Evolutionary conservation across 1,284 basidiomycete species (phyloP).

Genomic region (Fomitopsis betulina): DNA sequence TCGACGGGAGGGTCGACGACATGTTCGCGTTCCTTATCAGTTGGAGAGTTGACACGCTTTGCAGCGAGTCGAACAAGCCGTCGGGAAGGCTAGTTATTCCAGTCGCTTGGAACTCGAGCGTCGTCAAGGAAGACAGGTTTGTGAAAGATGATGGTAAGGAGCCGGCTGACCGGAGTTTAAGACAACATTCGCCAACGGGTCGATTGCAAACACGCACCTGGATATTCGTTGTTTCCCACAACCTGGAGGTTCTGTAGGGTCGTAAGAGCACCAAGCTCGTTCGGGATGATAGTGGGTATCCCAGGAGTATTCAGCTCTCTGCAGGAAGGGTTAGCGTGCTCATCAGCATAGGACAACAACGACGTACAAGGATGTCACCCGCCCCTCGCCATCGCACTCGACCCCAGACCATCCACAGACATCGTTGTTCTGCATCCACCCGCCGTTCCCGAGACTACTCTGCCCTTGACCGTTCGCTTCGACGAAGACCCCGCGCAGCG

Average conservation of each 20-base stretch:
- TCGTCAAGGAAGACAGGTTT: conserved; percentile 34
- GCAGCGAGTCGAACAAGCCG: conserved; percentile 30
- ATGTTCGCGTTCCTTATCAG: conserved; percentile 43
- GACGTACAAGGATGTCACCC: conserved; percentile 42
- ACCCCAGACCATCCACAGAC: conserved; percentile 50
- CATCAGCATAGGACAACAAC: neutral
- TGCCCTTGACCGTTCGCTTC: conserved; percentile 36
- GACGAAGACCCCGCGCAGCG: conserved; percentile 45
- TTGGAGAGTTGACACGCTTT: conserved; percentile 35
- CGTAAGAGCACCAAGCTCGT: conserved; percentile 38
- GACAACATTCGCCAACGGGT: neutral
- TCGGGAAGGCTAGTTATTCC: conserved; percentile 36
- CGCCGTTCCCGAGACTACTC: conserved; percentile 34
- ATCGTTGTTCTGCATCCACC: conserved; percentile 42
- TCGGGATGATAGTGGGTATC: conserved; percentile 41
- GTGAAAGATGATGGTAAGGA: conserved; percentile 34
- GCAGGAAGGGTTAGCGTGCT: neutral
- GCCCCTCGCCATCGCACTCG: conserved; percentile 36
- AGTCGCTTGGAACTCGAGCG: conserved; percentile 43
- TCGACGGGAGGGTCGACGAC: conserved; percentile 36
- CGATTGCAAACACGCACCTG: conserved; percentile 26
- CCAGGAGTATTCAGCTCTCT: conserved; percentile 44
- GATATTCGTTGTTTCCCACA: conserved; percentile 38
- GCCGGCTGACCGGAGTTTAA: conserved; percentile 28
- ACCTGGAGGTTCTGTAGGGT: conserved; percentile 36